Percentiles rank a stretch among this genome's conserved stretches.
phyloP scores from a whole-genome alignment of 257 asterid species.

The Solanum peruvianum region DNA sequence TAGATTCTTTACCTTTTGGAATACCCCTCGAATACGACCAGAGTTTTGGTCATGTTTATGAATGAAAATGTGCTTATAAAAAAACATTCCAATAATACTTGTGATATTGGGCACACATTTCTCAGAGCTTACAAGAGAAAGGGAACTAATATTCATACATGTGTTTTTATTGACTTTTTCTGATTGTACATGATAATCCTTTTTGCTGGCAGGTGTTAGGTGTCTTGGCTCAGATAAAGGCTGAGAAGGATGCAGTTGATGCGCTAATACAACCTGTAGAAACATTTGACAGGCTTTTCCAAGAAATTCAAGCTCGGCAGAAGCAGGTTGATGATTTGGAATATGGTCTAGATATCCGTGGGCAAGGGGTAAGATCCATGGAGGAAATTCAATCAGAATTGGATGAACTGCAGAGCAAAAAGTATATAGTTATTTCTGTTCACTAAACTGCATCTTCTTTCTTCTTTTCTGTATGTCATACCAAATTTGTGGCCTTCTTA shows the following conservation, averaged over 20 bases:
- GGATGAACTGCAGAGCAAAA: constrained; percentile 41
- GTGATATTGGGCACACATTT: neutral
- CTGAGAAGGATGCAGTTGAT: constrained; percentile 78
- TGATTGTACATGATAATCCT: neutral
- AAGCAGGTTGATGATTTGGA: constrained; percentile 61
- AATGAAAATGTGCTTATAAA: neutral
- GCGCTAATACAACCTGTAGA: constrained; percentile 72
- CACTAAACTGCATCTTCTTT: constrained; percentile 1
- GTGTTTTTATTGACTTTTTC: neutral
- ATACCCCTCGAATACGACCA: neutral
- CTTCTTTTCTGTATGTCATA: neutral
- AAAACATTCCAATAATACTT: neutral
- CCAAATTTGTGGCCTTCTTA: neutral
- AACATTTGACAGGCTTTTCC: constrained; percentile 69
- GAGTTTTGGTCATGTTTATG: neutral
- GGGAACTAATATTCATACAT: neutral
- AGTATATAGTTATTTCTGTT: constrained; percentile 14
- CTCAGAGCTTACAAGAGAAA: neutral
- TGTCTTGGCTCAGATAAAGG: constrained; percentile 77
- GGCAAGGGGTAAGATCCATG: constrained; percentile 59
- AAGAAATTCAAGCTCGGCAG: constrained; percentile 62
- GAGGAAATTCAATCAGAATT: constrained; percentile 60
- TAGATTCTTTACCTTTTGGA: neutral
- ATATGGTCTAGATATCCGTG: constrained; percentile 64
- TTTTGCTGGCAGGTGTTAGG: constrained; percentile 54